A percentile compares a stretch with the other conserved stretches of the same genome.
Evolutionary conservation across 2,329 filamentous ascomycete species (phyloP).

Genomic region (Herpotrichia juniperi): DNA sequence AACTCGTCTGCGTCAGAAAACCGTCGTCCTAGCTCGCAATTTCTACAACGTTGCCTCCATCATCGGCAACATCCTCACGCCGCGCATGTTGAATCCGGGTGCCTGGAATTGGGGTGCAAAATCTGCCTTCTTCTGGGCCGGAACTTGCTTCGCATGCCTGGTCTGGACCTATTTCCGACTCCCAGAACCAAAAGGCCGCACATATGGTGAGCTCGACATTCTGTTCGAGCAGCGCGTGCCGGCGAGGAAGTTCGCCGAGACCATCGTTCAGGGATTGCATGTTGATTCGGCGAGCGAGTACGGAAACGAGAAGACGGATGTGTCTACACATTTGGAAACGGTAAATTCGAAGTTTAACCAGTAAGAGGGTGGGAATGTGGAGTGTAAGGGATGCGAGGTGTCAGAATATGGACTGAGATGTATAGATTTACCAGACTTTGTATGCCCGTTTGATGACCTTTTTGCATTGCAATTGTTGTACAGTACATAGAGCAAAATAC

Average conservation of each 20-base stretch:
- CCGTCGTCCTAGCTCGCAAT: conserved; percentile 82
- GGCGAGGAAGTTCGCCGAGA: conserved; percentile 38
- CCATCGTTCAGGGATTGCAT: conserved; percentile 30
- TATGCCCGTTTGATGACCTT: background rate
- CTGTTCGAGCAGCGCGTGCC: conserved; percentile 66
- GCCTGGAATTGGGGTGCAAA: conserved; percentile 73
- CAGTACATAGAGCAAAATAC: too few relatives aligned
- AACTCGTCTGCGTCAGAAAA: conserved; percentile 86
- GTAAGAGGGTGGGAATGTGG: background rate
- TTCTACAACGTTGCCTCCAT: conserved; percentile 79
- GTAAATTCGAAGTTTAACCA: conserved; percentile 3
- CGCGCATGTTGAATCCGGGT: conserved; percentile 43
- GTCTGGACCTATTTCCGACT: conserved; percentile 79
- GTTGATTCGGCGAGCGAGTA: conserved; percentile 15
- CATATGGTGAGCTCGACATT: conserved; percentile 81
- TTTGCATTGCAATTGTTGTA: too few relatives aligned
- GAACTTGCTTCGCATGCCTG: conserved; percentile 77
- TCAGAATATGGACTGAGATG: background rate
- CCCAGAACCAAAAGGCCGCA: conserved; percentile 77
- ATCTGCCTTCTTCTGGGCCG: conserved; percentile 86
- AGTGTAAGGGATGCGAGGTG: background rate
- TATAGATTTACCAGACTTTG: background rate
- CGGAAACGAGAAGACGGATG: conserved; percentile 9
- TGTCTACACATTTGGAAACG: conserved; percentile 11
- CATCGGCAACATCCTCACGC: conserved; percentile 63